Evolutionary conservation across 2,329 filamentous ascomycete species (phyloP).

Genomic region (Blastomyces parvus): DNA sequence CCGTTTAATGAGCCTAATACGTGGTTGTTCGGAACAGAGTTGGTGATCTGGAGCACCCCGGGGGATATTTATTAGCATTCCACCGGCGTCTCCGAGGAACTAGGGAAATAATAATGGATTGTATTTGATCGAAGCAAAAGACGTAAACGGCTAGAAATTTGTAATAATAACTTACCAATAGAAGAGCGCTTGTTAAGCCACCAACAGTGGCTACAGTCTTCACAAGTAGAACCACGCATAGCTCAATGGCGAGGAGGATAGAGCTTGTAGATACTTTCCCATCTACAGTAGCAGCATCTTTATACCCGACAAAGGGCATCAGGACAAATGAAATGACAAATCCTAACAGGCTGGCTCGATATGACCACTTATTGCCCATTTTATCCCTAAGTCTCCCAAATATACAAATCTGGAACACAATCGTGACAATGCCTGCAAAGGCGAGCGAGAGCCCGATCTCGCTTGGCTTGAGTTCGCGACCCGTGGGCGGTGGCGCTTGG

Average conservation of each 20-base stretch:
- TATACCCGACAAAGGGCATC: constrained; percentile 85
- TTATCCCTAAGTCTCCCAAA: constrained; percentile 70
- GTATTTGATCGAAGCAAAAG: background rate
- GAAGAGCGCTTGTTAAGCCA: constrained; percentile 77
- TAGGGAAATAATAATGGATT: background rate
- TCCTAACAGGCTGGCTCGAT: constrained; percentile 65
- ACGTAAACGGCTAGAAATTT: background rate
- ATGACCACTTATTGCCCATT: constrained; percentile 77
- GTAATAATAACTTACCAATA: constrained; percentile 53
- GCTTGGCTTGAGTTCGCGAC: constrained; percentile 62
- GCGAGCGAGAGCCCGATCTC: constrained; percentile 81
- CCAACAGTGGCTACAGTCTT: constrained; percentile 89
- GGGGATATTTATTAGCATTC: background rate
- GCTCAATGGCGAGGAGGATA: constrained; percentile 65
- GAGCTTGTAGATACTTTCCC: constrained; percentile 52
- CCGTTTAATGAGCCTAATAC: constrained; percentile 87
- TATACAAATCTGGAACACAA: constrained; percentile 77
- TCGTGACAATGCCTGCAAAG: constrained; percentile 74
- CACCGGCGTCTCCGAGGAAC: background rate
- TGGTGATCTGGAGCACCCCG: constrained; percentile 61
- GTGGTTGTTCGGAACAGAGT: constrained; percentile 75
- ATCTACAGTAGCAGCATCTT: constrained; percentile 48
- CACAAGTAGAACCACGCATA: constrained; percentile 70
- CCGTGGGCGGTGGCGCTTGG: constrained; percentile 62
- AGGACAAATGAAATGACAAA: constrained; percentile 73